A percentile compares a stretch with the other conserved stretches of the same genome.
Conservation (phyloP, 1,139 yeast species). For the Candida gigantensis region DNA sequence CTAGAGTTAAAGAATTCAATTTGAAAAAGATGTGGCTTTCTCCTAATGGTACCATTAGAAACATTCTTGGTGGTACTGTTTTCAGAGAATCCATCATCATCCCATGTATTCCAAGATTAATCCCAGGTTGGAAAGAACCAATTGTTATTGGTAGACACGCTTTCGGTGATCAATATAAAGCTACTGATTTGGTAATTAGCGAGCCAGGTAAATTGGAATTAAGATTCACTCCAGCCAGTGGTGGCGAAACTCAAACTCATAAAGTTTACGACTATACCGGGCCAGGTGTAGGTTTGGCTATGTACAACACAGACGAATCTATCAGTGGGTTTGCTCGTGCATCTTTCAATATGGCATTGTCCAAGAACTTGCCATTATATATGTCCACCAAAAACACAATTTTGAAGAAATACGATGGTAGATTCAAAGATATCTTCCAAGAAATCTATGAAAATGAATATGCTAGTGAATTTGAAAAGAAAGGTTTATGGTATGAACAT, state of each 20-base stretch:
- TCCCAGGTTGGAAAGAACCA: constrained; percentile 80
- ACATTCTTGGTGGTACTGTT: constrained; percentile 79
- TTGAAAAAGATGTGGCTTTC: constrained; percentile 84
- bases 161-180: constrained; percentile 82
- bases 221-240: constrained; percentile 63
- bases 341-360: constrained; percentile 72
- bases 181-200: constrained; percentile 70
- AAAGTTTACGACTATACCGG: constrained; percentile 63
- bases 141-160: constrained; percentile 87
- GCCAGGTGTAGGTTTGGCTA: constrained; percentile 74
- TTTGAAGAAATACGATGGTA: constrained; percentile 78
- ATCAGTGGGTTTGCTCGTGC: constrained; percentile 77
- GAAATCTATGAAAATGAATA: constrained; percentile 60
- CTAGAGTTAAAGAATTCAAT: constrained; percentile 72
- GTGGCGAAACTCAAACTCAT: constrained; percentile 50
- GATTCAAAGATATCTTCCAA: constrained; percentile 79
- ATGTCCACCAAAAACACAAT: constrained; percentile 80
- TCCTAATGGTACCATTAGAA: constrained; percentile 83
- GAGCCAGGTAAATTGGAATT: constrained; percentile 70
- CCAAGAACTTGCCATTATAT: constrained; percentile 64
- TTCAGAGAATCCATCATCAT: constrained; percentile 83
- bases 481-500: constrained; percentile 78
- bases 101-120: constrained; percentile 72
- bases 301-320: constrained; percentile 85
- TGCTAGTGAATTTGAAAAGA: constrained; percentile 56